Conservation (phyloP, 2,329 filamentous ascomycete species). For the Epichloe baconii region DNA sequence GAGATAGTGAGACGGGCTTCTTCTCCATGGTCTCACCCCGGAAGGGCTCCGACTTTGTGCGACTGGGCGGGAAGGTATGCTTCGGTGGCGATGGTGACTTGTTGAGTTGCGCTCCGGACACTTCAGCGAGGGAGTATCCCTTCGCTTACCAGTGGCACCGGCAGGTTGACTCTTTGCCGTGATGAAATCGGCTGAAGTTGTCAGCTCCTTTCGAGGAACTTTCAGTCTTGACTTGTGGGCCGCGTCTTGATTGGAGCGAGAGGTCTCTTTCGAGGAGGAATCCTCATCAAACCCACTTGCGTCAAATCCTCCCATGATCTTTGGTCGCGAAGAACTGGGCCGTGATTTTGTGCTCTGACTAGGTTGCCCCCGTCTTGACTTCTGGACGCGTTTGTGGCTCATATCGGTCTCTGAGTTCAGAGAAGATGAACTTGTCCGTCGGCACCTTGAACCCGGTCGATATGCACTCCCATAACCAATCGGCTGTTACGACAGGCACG, state of each 20-base stretch:
- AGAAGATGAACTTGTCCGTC: conserved; percentile 32
- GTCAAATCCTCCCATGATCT: conserved; percentile 21
- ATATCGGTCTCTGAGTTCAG: conserved; percentile 28
- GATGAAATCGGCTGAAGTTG: conserved; percentile 25
- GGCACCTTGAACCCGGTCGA: conserved; percentile 37
- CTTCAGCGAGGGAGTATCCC: conserved; percentile 25
- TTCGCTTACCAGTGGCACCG: conserved; percentile 15
- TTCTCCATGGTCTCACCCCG: conserved; percentile 6
- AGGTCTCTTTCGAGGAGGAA: conserved; percentile 11
- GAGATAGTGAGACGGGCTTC: conserved; percentile 1
- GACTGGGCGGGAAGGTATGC: conserved; percentile 7
- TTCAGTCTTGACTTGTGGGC: not conserved
- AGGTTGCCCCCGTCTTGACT: conserved; percentile 4
- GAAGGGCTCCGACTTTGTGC: conserved; percentile 27
- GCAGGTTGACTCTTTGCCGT: conserved; percentile 27
- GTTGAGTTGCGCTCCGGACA: conserved; percentile 28
- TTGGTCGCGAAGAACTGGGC: conserved; percentile 8
- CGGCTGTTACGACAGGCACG: conserved; percentile 66
- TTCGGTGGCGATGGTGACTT: conserved; percentile 24
- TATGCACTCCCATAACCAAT: conserved; percentile 81
- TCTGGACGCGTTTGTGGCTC: not conserved
- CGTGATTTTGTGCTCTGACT: not conserved
- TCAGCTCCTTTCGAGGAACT: conserved; percentile 11
- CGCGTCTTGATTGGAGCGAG: not conserved
- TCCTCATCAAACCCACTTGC: conserved; percentile 26